phyloP scores from a whole-genome alignment of 2,329 filamentous ascomycete species.

The Drechslera avenae region DNA sequence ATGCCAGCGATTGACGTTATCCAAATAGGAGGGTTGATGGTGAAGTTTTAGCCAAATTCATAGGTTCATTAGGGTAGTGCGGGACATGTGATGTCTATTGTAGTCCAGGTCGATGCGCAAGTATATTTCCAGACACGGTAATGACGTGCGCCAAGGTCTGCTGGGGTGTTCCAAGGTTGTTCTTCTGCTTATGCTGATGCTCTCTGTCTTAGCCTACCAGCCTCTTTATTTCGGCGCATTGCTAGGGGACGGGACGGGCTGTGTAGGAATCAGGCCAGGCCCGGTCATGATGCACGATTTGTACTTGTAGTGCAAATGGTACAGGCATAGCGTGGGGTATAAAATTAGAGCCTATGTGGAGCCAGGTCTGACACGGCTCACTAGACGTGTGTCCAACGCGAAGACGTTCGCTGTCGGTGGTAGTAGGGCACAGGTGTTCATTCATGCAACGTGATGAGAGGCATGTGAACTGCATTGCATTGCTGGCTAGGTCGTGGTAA shows the following conservation, averaged over 20 bases:
- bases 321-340: too few relatives aligned
- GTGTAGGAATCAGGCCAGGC: neutral
- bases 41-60: neutral
- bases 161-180: conserved; percentile 18
- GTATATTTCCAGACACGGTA: neutral
- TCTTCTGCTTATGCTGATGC: neutral
- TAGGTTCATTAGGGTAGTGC: too few relatives aligned
- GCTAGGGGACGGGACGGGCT: too few relatives aligned
- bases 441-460: neutral
- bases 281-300: too few relatives aligned
- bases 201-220: neutral
- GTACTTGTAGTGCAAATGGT: too few relatives aligned
- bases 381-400: too few relatives aligned
- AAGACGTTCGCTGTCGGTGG: too few relatives aligned
- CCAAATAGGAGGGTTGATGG: neutral
- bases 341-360: too few relatives aligned
- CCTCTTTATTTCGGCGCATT: neutral
- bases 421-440: too few relatives aligned
- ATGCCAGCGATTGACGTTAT: neutral
- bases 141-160: conserved; percentile 20
- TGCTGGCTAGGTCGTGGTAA: neutral
- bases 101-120: neutral
- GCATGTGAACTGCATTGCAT: too few relatives aligned
- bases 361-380: too few relatives aligned
- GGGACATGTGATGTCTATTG: neutral